Evolutionary conservation across 1,284 basidiomycete genomes (phyloP).

Genomic region (Microbotryum saponariae): DNA sequence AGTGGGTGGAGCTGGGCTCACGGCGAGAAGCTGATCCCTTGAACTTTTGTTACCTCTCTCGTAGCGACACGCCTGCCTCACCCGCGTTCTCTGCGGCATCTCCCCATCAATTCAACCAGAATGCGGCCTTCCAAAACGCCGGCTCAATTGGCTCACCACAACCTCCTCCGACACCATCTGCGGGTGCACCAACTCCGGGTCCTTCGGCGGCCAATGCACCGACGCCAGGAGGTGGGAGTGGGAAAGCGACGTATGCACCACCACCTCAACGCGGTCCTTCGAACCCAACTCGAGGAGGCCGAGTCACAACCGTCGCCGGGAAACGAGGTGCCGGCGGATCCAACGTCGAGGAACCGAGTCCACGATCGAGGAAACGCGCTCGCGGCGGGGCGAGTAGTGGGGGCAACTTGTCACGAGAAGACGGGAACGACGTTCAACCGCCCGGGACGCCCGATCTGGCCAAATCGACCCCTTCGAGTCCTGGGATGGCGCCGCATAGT

Average conservation of each 20-base stretch:
- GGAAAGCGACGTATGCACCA: conserved; percentile 9
- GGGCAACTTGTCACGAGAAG: conserved; percentile 7
- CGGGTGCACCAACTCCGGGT: neutral
- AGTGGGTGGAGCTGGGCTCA: neutral
- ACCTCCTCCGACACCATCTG: neutral
- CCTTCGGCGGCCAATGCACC: neutral
- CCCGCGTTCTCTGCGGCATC: conserved; percentile 23
- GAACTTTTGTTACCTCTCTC: neutral
- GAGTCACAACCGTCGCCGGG: conserved; percentile 3
- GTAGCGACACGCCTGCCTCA: conserved; percentile 24
- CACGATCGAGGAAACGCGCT: conserved; percentile 24
- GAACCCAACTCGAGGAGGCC: conserved; percentile 1
- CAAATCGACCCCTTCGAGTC: conserved; percentile 10
- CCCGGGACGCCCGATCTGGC: conserved; percentile 9
- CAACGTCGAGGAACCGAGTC: conserved; percentile 20
- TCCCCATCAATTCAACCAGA: conserved; percentile 18
- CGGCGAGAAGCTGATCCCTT: neutral
- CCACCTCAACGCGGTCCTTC: conserved; percentile 3
- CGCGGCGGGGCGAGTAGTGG: conserved; percentile 17
- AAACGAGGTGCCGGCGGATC: conserved; percentile 13
- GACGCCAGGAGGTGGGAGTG: conserved; percentile 13
- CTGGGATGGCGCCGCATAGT: neutral
- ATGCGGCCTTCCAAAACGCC: neutral
- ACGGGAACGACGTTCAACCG: neutral
- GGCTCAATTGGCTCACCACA: conserved; percentile 2